Conservation (phyloP, 2,329 filamentous ascomycete genomes). For the Diaporthe australafricana region DNA sequence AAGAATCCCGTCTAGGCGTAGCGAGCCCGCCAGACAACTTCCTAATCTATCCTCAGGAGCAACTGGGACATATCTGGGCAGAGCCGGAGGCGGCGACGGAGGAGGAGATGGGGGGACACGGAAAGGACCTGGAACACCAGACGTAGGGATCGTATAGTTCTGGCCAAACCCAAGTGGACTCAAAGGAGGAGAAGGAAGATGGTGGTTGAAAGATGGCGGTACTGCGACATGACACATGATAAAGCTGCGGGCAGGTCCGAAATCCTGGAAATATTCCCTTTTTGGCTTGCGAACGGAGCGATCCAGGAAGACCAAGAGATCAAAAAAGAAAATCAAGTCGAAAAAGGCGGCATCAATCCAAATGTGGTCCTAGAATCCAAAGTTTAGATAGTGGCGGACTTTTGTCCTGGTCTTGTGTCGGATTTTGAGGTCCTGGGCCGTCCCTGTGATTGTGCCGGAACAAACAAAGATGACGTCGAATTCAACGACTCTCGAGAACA, state of each 20-base stretch:
- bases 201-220: constrained; percentile 15
- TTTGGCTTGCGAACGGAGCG: constrained; percentile 22
- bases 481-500: constrained; percentile 59
- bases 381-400: constrained; percentile 41
- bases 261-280: constrained; percentile 21
- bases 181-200: constrained; percentile 27
- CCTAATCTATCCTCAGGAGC: constrained; percentile 89
- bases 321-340: constrained; percentile 32
- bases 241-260: constrained; percentile 1
- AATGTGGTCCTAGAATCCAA: constrained; percentile 33
- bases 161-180: constrained; percentile 32
- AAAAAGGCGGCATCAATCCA: constrained; percentile 23
- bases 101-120: constrained; percentile 18
- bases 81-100: constrained; percentile 37
- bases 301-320: constrained; percentile 28
- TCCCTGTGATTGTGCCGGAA: constrained; percentile 32
- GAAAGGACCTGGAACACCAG: constrained; percentile 16
- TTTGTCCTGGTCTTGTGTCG: constrained; percentile 41
- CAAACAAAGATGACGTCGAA: constrained; percentile 57
- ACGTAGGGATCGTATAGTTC: constrained; percentile 7
- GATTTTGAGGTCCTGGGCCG: constrained; percentile 38
- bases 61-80: constrained; percentile 64
- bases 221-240: constrained; percentile 33
- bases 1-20: constrained; percentile 86
- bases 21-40: constrained; percentile 81